Evolutionary conservation across 2,329 filamentous ascomycete species (phyloP).

Genomic region (Pestalotiopsis sp.): DNA sequence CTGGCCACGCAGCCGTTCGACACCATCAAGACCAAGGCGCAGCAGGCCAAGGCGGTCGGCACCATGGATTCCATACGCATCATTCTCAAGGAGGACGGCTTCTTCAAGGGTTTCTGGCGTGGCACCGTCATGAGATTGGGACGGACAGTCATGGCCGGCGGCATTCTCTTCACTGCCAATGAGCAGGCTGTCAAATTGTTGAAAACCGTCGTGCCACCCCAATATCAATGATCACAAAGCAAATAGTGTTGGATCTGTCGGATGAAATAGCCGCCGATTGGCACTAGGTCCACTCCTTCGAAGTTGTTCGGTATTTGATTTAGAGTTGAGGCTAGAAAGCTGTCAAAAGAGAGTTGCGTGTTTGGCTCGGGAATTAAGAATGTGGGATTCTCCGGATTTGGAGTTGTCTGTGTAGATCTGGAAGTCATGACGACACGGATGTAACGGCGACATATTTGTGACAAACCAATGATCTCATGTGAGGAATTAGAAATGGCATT

Average conservation of each 20-base stretch:
- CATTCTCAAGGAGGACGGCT: conserved; percentile 55
- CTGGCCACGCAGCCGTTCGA: conserved; percentile 61
- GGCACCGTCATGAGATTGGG: conserved; percentile 65
- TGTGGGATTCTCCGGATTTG: neutral
- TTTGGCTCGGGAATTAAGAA: neutral
- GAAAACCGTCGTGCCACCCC: conserved; percentile 15
- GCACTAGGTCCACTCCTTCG: neutral
- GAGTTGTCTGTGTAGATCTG: neutral
- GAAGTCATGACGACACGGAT: neutral
- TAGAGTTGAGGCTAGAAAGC: neutral
- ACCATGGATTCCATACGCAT: conserved; percentile 53
- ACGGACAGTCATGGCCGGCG: conserved; percentile 50
- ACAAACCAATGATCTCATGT: neutral
- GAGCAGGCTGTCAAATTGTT: conserved; percentile 30
- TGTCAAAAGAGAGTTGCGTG: neutral
- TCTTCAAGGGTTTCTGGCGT: conserved; percentile 58
- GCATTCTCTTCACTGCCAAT: conserved; percentile 33
- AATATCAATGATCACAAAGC: neutral
- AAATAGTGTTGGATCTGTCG: neutral
- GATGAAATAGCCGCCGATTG: neutral
- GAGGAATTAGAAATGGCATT: neutral
- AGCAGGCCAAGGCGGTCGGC: conserved; percentile 54
- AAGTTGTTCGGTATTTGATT: neutral
- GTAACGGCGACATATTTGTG: neutral
- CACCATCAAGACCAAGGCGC: conserved; percentile 60